Evolutionary conservation across 1,139 yeast genomes (phyloP).

Genomic region (Geotrichum reessii): DNA sequence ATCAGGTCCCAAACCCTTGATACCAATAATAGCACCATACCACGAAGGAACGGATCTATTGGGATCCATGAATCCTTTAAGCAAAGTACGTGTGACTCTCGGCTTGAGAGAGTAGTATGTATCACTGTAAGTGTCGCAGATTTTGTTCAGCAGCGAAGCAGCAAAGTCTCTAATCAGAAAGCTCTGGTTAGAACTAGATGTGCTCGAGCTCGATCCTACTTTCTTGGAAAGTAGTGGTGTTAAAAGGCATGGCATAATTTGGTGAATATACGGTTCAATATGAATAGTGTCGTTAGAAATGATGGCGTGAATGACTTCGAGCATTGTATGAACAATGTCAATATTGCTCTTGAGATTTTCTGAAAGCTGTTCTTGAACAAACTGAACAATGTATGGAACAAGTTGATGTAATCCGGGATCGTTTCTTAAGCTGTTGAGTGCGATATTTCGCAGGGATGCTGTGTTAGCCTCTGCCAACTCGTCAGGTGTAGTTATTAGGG

Average conservation of each 20-base stretch:
- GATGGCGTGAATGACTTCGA: slow-evolving; percentile 82
- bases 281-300: slow-evolving; percentile 81
- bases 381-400: slow-evolving; percentile 93
- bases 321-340: slow-evolving; percentile 73
- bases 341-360: slow-evolving; percentile 68
- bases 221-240: slow-evolving; percentile 85
- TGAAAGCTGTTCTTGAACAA: slow-evolving; percentile 92
- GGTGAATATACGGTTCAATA: slow-evolving; percentile 93
- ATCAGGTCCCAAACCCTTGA: slow-evolving; percentile 79
- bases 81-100: slow-evolving; percentile 83
- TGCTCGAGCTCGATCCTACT: slow-evolving; percentile 53
- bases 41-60: slow-evolving; percentile 81
- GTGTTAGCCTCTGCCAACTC: slow-evolving; percentile 42
- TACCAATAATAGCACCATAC: slow-evolving; percentile 85
- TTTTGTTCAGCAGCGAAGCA: slow-evolving; percentile 72
- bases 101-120: slow-evolving; percentile 89
- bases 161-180: slow-evolving; percentile 73
- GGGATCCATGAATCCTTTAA: slow-evolving; percentile 81
- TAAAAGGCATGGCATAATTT: slow-evolving; percentile 89
- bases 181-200: slow-evolving; percentile 34
- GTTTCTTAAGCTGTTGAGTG: slow-evolving; percentile 71
- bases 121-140: slow-evolving; percentile 73
- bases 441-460: slow-evolving; percentile 58
- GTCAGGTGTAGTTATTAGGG: slow-evolving; percentile 43
- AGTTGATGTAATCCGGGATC: slow-evolving; percentile 97